phyloP scores from a whole-genome alignment of 139 green algal genomes.

The Auxenochlorella protothecoides region DNA sequence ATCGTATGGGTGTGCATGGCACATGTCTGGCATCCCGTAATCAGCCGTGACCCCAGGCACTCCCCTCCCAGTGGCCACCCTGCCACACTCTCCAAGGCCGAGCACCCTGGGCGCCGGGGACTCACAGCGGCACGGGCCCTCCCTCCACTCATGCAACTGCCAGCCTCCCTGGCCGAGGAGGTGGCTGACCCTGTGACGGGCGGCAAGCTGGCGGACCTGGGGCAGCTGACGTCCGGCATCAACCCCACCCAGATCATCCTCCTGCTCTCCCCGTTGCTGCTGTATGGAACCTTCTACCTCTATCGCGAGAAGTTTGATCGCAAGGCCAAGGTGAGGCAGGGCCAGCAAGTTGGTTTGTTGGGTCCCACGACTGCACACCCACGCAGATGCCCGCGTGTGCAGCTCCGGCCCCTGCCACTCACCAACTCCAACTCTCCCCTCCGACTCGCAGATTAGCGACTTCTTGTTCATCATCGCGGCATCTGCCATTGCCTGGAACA shows the following conservation, averaged over 20 bases:
- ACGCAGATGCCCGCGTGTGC: not conserved
- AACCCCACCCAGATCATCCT: not conserved
- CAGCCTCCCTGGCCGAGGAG: not conserved
- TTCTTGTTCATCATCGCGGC: constrained; percentile 11
- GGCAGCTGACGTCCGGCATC: not conserved
- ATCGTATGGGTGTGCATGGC: too few species aligned
- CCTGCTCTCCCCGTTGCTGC: constrained; percentile 3
- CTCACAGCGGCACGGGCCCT: not conserved
- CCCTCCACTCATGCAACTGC: not conserved
- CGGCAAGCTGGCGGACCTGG: not conserved
- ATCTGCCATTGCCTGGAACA: constrained; percentile 9
- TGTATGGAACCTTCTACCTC: constrained; percentile 16
- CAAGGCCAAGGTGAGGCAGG: constrained; percentile 8
- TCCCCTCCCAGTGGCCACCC: too few species aligned
- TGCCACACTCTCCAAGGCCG: too few species aligned
- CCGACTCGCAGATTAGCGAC: constrained; percentile 5
- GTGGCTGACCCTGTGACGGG: not conserved
- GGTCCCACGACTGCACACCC: too few species aligned
- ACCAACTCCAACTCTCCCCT: not conserved
- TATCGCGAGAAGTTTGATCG: constrained; percentile 14
- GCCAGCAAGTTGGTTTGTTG: not conserved
- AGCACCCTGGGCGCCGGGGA: too few species aligned
- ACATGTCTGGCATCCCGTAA: too few species aligned
- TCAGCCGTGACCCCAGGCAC: too few species aligned
- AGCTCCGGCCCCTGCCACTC: not conserved